Base-by-base conservation (phyloP, 257 asterid species). In the Marsdenia floribunda region DNA sequence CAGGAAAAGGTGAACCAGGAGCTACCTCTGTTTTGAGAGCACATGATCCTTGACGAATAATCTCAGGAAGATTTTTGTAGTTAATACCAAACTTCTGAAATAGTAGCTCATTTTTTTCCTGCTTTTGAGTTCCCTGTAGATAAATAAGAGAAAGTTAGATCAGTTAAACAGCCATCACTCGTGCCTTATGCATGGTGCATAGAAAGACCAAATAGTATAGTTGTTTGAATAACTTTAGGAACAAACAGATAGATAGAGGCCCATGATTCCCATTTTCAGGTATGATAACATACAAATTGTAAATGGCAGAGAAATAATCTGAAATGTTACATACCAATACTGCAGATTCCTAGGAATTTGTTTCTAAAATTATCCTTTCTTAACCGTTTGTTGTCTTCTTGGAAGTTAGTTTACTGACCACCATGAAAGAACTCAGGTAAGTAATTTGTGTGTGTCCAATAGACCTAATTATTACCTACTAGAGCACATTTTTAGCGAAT, bases 41-140 rank as follows among this genome's bases (percentile, higher is more conserved):
- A 79, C 96, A 91, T 72, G 98, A 90, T 53, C 97, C 97, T 82
- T 93, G 98, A 82, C 98, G 97, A 83, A 91, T 87, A 50, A 90
- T 86, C 69, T 75, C 87, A 5, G 90, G 93, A 75, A 93, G 84
- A 72, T 86, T 85, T 80, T 85, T 92, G 85, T 91, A 94, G 82
- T 94, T 91, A 60, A 91, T 84, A 76, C 86, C 87, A 81, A 89
- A 93, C 72, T 72, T 60, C 71, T 90, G 90, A 83, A 76, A 93
- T 73, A 91, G 97, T 80, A 90, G 79, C 82, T 93, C 97, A 78
- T 90, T 91, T 75, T 80, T 85, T 68, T 82, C 93, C 78, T 90
- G 91, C 83, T 91, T 91, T 68, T 83, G 88, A 71, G 87, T 85
- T 75, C 90, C 93, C 97, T 90, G 70, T 19, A 74, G 55, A 76